Evolutionary conservation across 129 eudicot species (phyloP).

Genomic region (Oenanthe sinensis): DNA sequence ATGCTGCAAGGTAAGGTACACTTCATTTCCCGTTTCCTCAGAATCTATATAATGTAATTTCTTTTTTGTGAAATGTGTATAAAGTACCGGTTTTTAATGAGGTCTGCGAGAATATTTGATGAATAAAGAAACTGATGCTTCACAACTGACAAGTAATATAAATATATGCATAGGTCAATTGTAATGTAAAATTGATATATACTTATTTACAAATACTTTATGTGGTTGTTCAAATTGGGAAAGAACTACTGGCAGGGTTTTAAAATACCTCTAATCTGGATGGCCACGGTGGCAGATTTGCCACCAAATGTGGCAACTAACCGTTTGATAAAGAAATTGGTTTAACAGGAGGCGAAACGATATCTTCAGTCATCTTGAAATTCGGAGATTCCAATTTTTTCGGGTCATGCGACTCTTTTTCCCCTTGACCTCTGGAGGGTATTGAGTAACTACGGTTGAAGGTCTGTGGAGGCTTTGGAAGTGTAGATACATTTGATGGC

Average conservation of each 20-base stretch:
- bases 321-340: constrained; percentile 29
- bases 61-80: not conserved
- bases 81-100: not conserved
- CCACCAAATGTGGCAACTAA: constrained; percentile 20
- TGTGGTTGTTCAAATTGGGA: not conserved
- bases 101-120: not conserved
- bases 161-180: not conserved
- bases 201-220: not conserved
- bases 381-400: constrained; percentile 30
- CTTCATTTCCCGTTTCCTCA: not conserved
- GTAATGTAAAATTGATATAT: not conserved
- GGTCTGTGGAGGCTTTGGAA: constrained; percentile 39
- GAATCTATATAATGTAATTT: not conserved
- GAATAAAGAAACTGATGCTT: not conserved
- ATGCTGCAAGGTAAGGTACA: not conserved
- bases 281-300: constrained; percentile 6
- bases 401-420: constrained; percentile 19
- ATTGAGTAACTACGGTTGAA: constrained; percentile 42
- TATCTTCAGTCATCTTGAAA: constrained; percentile 23
- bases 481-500: constrained; percentile 24
- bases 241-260: not conserved
- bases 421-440: constrained; percentile 40
- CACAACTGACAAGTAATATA: not conserved
- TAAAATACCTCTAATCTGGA: constrained; percentile 31
- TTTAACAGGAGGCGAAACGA: constrained; percentile 43